Evolutionary conservation across 2,329 filamentous ascomycete species (phyloP), one percentile per base, ranked within the genome.

Genomic region (Penicillium sp.): DNA sequence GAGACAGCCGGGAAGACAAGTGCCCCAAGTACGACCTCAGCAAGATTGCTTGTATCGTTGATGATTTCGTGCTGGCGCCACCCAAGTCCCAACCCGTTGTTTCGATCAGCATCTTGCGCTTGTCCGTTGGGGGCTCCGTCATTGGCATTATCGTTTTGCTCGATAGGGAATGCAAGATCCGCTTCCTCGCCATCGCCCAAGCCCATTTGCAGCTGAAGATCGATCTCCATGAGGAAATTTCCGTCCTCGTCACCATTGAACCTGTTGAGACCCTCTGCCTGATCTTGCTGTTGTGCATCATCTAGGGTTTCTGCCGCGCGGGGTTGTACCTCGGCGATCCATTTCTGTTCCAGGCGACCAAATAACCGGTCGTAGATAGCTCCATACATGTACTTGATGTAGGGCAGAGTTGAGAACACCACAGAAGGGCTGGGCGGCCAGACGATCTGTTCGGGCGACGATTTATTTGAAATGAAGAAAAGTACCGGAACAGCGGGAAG

Each of bases 1-100:
- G 91, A 91, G 41, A 97, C 84, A 10, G 84, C 85, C 0, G 94
- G 94, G 66, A 96, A 90, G 11, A 95, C 78, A 2, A 99, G 76
- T 1, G 87, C 86, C 6, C 86, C 86, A 30, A 89, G 77, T 36
- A 88, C 75, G 0, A 81, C 81, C 57, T 85, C 80, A 0, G 82
- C 81, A 29, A 88, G 71, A 30, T 78, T 78, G 32, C 77, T 78
- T 11, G 81, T 79, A 26, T 79, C 79, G 59, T 83, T 76, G 30
- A 80, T 76, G 4, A 84, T 73, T 48, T 78, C 77, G 49, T 79
- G 76, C 46, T 76, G 70, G 44, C 76, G 67, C 61, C 76, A 61
- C 11, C 71, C 73, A 27, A 74, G 67, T 26, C 65, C 68, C 7
- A 68, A 27, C 7, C 64, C 66, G 3, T 59, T 66, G 16, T 65